These are phyloP conservation scores for Chalaropsis thielavioides DNA, from an alignment of 2,329 filamentous ascomycete genomes.

Conservation along the genomic window DNA sequence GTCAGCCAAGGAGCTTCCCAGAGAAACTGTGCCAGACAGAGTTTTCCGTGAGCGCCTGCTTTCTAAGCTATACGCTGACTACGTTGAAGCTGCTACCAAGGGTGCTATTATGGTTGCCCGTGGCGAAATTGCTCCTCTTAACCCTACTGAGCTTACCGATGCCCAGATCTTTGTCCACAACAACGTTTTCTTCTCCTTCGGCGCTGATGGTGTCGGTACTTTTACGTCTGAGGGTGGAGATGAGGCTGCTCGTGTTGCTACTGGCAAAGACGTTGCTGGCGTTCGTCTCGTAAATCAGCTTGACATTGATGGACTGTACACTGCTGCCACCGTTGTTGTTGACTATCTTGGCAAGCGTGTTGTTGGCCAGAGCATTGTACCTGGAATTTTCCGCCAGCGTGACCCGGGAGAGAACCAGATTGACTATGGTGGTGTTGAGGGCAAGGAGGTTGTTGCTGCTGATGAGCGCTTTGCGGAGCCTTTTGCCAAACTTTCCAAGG, in stretches of 20 bases:
- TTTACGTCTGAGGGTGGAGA: slow-evolving; percentile 94
- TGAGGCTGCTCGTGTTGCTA: slow-evolving; percentile 87
- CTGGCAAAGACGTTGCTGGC: slow-evolving; percentile 89
- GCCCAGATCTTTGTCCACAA: slow-evolving; percentile 99
- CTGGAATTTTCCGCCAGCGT: slow-evolving; percentile 96
- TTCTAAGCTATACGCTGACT: slow-evolving; percentile 93
- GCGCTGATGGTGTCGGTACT: slow-evolving; percentile 90
- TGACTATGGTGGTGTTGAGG: slow-evolving; percentile 94
- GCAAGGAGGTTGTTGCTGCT: slow-evolving; percentile 84
- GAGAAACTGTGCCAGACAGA: slow-evolving; percentile 84
- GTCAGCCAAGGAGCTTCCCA: slow-evolving; percentile 84
- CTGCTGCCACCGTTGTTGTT: slow-evolving; percentile 86
- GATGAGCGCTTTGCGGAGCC: slow-evolving; percentile 72
- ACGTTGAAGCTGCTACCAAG: slow-evolving; percentile 84
- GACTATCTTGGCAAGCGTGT: slow-evolving; percentile 96
- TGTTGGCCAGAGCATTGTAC: slow-evolving; percentile 94
- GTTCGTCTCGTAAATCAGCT: slow-evolving; percentile 94
- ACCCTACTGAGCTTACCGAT: slow-evolving; percentile 82
- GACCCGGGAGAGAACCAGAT: slow-evolving; percentile 97
- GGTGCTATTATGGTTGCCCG: slow-evolving; percentile 84
- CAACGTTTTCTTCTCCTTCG: slow-evolving; percentile 98
- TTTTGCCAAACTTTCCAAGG: slow-evolving; percentile 83
- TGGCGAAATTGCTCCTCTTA: slow-evolving; percentile 83
- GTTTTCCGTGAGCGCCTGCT: slow-evolving; percentile 90
- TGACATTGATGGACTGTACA: slow-evolving; percentile 88